These are phyloP conservation scores for Cylindrotheca fusiformis DNA, from an alignment of 108 stramenopile species.

Conservation along the genomic window DNA sequence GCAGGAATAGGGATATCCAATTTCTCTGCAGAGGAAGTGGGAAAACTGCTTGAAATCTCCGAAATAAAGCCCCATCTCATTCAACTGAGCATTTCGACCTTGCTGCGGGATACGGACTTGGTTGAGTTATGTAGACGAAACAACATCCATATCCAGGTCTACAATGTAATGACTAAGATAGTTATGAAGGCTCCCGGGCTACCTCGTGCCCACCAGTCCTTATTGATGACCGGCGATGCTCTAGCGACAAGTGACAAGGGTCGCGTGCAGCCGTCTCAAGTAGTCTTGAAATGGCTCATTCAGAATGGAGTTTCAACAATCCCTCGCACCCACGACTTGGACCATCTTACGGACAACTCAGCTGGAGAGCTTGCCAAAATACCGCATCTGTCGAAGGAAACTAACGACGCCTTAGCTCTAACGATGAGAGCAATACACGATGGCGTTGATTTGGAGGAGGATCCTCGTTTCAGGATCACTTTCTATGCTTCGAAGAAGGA, in stretches of 20 bases:
- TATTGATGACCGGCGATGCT: neutral
- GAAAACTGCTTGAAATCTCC: slow-evolving; percentile 30
- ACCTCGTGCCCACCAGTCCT: slow-evolving; percentile 31
- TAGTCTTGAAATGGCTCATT: slow-evolving; percentile 35
- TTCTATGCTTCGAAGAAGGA: slow-evolving; percentile 40
- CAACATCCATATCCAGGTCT: slow-evolving; percentile 57
- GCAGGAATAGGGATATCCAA: slow-evolving; percentile 75
- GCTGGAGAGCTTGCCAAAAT: slow-evolving; percentile 23
- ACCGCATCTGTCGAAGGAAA: slow-evolving; percentile 22
- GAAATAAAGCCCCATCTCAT: slow-evolving; percentile 51
- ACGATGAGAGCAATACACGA: slow-evolving; percentile 47
- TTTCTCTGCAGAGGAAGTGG: slow-evolving; percentile 58
- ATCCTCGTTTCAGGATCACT: slow-evolving; percentile 44
- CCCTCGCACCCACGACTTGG: slow-evolving; percentile 31
- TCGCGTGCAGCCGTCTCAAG: slow-evolving; percentile 15
- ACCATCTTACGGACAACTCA: slow-evolving; percentile 31
- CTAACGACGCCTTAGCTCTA: slow-evolving; percentile 21
- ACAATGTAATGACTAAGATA: slow-evolving; percentile 73
- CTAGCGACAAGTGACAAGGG: neutral
- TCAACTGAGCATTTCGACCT: slow-evolving; percentile 64
- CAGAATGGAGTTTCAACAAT: slow-evolving; percentile 41
- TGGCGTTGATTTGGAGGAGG: slow-evolving; percentile 39
- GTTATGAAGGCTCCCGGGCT: slow-evolving; percentile 2
- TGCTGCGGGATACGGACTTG: slow-evolving; percentile 51
- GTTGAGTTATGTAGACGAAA: slow-evolving; percentile 36